A percentile compares a stretch with the other conserved stretches of the same genome.
phyloP scores from a whole-genome alignment of 495 filamentous ascomycete species.

The Penicillium coprophilum region DNA sequence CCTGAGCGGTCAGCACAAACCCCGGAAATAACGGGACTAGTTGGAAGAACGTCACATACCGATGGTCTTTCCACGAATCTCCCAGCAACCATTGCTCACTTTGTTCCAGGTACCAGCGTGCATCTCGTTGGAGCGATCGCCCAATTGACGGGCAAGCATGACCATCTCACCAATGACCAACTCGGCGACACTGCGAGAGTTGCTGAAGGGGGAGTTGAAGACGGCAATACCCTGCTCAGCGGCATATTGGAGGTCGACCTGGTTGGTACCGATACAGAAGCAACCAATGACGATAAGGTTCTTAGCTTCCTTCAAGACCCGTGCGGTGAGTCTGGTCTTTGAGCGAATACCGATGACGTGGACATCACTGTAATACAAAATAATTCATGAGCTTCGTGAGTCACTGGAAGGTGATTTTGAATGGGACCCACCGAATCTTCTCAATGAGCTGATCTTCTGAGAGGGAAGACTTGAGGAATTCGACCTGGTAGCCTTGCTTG shows the following conservation, averaged over 20 bases:
- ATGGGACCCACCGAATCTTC: conserved; percentile 74
- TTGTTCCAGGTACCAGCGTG: conserved; percentile 98
- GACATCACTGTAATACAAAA: conserved; percentile 63
- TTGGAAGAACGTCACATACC: conserved; percentile 47
- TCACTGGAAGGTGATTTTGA: conserved; percentile 6
- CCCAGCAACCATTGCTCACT: conserved; percentile 94
- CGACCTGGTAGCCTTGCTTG: conserved; percentile 92
- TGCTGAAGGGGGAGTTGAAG: conserved; percentile 98
- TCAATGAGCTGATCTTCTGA: conserved; percentile 92
- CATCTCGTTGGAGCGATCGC: conserved; percentile 92
- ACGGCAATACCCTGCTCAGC: conserved; percentile 91
- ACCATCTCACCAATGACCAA: conserved; percentile 95
- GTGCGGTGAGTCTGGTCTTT: conserved; percentile 89
- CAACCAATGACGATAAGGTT: conserved; percentile 95
- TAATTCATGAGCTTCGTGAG: not conserved
- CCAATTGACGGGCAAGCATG: conserved; percentile 82
- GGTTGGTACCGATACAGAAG: conserved; percentile 99
- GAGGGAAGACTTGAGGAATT: conserved; percentile 82
- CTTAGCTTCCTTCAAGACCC: conserved; percentile 83
- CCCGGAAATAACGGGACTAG: not conserved
- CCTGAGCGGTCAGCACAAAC: conserved; percentile 41
- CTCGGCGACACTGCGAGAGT: conserved; percentile 95
- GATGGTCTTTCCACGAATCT: conserved; percentile 95
- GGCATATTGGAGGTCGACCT: conserved; percentile 91
- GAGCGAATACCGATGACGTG: conserved; percentile 98